Conservation (phyloP, 306 rosid genomes). For the Ammopiptanthus mongolicus region DNA sequence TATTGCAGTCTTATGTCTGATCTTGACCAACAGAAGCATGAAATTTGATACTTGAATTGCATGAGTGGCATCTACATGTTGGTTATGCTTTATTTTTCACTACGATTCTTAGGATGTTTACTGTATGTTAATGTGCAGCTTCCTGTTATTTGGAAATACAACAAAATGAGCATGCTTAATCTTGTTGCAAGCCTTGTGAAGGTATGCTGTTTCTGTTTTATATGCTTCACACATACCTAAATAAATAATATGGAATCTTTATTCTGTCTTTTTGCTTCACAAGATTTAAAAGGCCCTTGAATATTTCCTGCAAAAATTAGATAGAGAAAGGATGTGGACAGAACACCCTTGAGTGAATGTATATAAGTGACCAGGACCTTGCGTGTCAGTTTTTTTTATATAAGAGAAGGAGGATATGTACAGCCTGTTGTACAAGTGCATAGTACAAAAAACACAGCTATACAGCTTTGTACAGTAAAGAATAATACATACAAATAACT, state of each 20-base stretch:
- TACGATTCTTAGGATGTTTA: conserved; percentile 1
- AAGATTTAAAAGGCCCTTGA: neutral
- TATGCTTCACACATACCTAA: neutral
- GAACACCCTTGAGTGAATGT: neutral
- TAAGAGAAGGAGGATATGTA: neutral
- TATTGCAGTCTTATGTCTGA: neutral
- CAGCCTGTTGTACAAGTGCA: neutral
- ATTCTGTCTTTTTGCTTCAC: conserved; percentile 5
- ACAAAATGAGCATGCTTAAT: conserved; percentile 90
- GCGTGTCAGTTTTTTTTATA: neutral
- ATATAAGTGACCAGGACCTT: neutral
- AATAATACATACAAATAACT: neutral
- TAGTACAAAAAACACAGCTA: neutral
- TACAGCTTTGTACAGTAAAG: neutral
- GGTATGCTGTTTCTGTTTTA: conserved; percentile 44
- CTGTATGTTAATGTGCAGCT: conserved; percentile 57
- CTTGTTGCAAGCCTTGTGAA: conserved; percentile 74
- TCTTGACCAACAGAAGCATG: neutral
- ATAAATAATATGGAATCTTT: neutral
- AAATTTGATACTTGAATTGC: conserved; percentile 11
- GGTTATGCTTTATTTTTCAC: neutral
- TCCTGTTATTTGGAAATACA: conserved; percentile 74
- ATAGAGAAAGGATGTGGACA: neutral
- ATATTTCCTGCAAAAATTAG: neutral
- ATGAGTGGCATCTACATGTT: conserved; percentile 1